A percentile compares a stretch with the other conserved stretches of the same genome.
Conservation (phyloP, 352 stramenopile species). For the Phytophthora pini region DNA sequence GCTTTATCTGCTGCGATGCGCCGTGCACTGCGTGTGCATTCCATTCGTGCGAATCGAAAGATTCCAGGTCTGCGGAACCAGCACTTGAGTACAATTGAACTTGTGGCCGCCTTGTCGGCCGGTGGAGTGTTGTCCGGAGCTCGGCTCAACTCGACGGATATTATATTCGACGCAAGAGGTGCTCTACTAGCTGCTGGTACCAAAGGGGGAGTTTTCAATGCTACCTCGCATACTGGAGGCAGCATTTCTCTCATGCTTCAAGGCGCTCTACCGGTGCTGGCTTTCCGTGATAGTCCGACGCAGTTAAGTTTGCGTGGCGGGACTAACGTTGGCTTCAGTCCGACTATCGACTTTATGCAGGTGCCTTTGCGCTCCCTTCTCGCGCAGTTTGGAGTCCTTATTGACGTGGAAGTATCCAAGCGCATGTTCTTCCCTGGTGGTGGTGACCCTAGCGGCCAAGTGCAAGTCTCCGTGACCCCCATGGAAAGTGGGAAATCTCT, state of each 20-base stretch:
- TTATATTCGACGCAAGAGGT: slow-evolving; percentile 42
- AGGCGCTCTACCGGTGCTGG: slow-evolving; percentile 55
- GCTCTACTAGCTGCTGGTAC: slow-evolving; percentile 12
- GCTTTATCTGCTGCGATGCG: slow-evolving; percentile 71
- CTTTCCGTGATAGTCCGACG: slow-evolving; percentile 38
- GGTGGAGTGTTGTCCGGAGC: slow-evolving; percentile 41
- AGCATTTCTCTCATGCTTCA: slow-evolving; percentile 77
- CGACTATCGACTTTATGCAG: slow-evolving; percentile 71
- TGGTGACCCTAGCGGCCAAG: slow-evolving; percentile 37
- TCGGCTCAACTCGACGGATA: slow-evolving; percentile 53
- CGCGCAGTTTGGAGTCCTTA: slow-evolving; percentile 47
- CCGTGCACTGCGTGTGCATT: slow-evolving; percentile 69
- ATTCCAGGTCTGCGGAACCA: slow-evolving; percentile 82
- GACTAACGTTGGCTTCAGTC: slow-evolving; percentile 71
- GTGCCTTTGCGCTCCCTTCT: slow-evolving; percentile 48
- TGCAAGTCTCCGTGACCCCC: slow-evolving; percentile 39
- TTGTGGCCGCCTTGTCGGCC: slow-evolving; percentile 48
- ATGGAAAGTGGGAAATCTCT: slow-evolving; percentile 24
- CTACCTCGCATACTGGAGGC: slow-evolving; percentile 56
- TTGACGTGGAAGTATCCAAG: slow-evolving; percentile 41
- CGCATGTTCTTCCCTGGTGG: slow-evolving; percentile 64
- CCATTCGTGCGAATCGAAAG: slow-evolving; percentile 77
- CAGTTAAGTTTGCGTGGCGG: slow-evolving; percentile 53
- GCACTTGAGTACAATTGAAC: slow-evolving; percentile 80
- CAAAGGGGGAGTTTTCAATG: slow-evolving; percentile 24